These are phyloP conservation scores for Xanthoconium stramineum DNA, from an alignment of 768 basidiomycete species.

Conservation along the genomic window DNA sequence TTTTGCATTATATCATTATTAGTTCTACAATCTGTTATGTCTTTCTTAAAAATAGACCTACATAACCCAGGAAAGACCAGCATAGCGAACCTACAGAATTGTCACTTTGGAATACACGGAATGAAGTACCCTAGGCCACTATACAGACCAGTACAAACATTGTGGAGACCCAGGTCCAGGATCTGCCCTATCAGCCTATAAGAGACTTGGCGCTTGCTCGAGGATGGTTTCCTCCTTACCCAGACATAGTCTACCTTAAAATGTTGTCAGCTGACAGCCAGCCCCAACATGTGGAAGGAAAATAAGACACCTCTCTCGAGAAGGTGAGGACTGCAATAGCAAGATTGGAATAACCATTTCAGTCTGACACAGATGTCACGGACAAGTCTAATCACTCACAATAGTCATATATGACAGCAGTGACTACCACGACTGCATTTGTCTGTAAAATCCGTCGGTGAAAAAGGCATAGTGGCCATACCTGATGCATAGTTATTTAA, in stretches of 20 bases:
- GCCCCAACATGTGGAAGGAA: background rate
- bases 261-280: background rate
- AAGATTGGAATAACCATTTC: background rate
- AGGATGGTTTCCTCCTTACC: background rate
- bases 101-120: background rate
- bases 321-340: conserved; percentile 1
- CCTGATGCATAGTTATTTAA: background rate
- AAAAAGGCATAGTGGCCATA: background rate
- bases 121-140: background rate
- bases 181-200: background rate
- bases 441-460: background rate
- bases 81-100: background rate
- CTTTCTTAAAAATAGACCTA: background rate
- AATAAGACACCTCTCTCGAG: background rate
- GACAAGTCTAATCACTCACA: background rate
- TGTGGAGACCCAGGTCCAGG: background rate
- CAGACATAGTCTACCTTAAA: conserved; percentile 2
- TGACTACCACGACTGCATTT: background rate
- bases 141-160: background rate
- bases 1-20: too few relatives aligned
- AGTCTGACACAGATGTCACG: background rate
- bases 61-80: background rate
- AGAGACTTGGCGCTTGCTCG: background rate
- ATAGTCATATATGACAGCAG: background rate
- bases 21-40: too few relatives aligned